A percentile compares a stretch with the other conserved stretches of the same genome.
These are phyloP conservation scores for Talaromyces sp. DNA, from an alignment of 2,329 filamentous ascomycete genomes.

Conservation along the genomic window DNA sequence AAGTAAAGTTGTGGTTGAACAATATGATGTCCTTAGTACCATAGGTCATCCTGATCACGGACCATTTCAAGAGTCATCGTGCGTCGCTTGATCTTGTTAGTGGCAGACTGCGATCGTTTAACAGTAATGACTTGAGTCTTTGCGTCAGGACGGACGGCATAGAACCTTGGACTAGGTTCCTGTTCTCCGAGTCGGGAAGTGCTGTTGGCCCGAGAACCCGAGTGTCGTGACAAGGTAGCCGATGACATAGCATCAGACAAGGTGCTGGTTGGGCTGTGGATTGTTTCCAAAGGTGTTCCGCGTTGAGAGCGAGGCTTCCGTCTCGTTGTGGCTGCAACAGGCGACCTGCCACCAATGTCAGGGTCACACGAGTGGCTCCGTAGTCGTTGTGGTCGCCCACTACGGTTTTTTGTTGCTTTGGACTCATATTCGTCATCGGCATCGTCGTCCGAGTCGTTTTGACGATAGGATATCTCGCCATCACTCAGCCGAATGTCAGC, in stretches of 20 bases:
- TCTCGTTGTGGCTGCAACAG: neutral
- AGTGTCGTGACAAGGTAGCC: neutral
- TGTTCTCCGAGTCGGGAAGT: constrained; percentile 4
- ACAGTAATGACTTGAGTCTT: constrained; percentile 20
- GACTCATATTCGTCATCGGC: constrained; percentile 2
- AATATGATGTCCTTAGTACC: constrained; percentile 22
- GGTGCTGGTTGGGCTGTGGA: constrained; percentile 3
- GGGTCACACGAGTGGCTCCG: constrained; percentile 20
- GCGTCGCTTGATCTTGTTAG: constrained; percentile 23
- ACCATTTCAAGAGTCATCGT: constrained; percentile 39
- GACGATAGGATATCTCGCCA: constrained; percentile 15
- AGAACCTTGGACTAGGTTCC: neutral
- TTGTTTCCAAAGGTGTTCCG: constrained; percentile 1
- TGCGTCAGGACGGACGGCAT: constrained; percentile 25
- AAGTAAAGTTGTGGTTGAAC: neutral
- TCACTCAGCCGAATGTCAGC: constrained; percentile 19
- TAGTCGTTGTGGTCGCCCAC: neutral
- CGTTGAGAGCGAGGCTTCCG: constrained; percentile 2
- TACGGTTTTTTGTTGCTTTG: neutral
- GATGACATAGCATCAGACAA: constrained; percentile 7
- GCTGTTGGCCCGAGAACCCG: neutral
- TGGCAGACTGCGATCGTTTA: constrained; percentile 19
- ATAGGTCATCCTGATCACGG: constrained; percentile 38
- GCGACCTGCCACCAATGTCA: neutral
- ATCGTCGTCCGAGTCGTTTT: constrained; percentile 4